A percentile compares a stretch with the other conserved stretches of the same genome.
These are phyloP conservation scores for Phytophthora litchii DNA, from an alignment of 352 stramenopile species.

Conservation along the genomic window DNA sequence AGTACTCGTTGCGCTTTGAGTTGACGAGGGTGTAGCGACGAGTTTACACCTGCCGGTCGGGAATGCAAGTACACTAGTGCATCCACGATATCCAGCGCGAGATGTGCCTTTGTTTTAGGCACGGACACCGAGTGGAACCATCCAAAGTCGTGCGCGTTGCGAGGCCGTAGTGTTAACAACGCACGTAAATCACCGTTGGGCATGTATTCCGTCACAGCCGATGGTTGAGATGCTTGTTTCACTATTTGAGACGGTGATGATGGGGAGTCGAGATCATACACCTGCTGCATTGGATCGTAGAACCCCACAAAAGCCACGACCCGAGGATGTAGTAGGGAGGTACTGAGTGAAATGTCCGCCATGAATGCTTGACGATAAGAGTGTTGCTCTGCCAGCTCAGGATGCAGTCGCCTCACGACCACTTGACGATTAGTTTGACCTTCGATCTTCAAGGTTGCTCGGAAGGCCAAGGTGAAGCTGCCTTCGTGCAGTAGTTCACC, in stretches of 20 bases:
- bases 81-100: conserved; percentile 55
- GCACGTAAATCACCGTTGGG: conserved; percentile 44
- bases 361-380: conserved; percentile 41
- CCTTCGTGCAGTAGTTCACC: conserved; percentile 39
- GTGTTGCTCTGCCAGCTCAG: conserved; percentile 29
- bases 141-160: conserved; percentile 37
- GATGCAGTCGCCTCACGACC: conserved; percentile 29
- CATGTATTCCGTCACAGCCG: conserved; percentile 54
- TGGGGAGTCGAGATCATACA: conserved; percentile 30
- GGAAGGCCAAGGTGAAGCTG: conserved; percentile 35
- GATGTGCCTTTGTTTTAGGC: conserved; percentile 37
- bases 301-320: conserved; percentile 51
- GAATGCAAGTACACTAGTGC: conserved; percentile 58
- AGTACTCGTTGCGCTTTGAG: conserved; percentile 54
- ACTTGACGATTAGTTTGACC: conserved; percentile 31
- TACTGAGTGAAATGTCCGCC: conserved; percentile 38
- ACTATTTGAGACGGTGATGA: conserved; percentile 27
- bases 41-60: conserved; percentile 20
- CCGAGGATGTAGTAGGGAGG: conserved; percentile 34
- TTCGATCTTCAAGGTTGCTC: conserved; percentile 33
- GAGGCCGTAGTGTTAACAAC: conserved; percentile 35
- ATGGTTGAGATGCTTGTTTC: conserved; percentile 24
- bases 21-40: conserved; percentile 34
- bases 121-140: conserved; percentile 40
- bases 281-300: conserved; percentile 25